phyloP scores from a whole-genome alignment of 148 eudicot species.

The Chenopodium berlandieri region DNA sequence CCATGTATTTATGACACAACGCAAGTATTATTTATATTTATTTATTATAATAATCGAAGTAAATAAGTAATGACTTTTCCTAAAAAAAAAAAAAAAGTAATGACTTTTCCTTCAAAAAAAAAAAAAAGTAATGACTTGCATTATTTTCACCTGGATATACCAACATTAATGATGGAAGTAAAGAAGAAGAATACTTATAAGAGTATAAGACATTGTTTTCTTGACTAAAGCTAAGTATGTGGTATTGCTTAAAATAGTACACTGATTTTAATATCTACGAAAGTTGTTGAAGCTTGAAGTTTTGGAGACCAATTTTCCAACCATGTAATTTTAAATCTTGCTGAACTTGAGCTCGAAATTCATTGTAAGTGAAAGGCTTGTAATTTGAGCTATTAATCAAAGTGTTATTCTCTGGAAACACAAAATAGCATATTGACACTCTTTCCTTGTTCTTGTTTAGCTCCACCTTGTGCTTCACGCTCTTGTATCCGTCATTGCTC shows the following conservation, averaged over 20 bases:
- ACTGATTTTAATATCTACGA: neutral
- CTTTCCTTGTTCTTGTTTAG: constrained; percentile 48
- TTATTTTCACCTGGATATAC: no score
- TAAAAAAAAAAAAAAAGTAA: no score
- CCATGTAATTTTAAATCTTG: constrained; percentile 51
- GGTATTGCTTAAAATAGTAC: neutral
- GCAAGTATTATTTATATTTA: no score
- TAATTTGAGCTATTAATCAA: constrained; percentile 54
- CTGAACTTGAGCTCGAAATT: constrained; percentile 60
- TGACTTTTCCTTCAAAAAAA: no score
- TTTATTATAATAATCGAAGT: no score
- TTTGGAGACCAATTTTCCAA: constrained; percentile 50
- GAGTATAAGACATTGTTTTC: neutral
- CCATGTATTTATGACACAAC: no score
- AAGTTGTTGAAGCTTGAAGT: constrained; percentile 21
- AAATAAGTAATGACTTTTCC: no score
- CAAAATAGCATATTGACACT: constrained; percentile 71
- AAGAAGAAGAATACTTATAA: no score
- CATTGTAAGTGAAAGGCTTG: constrained; percentile 61
- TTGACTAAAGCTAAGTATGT: neutral
- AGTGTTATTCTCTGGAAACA: constrained; percentile 48
- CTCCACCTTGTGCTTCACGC: constrained; percentile 71
- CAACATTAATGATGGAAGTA: no score
- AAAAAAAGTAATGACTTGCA: no score
- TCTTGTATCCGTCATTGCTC: constrained; percentile 64